Evolutionary conservation across 768 basidiomycete genomes (phyloP), one percentile per base, ranked within the genome.

Genomic region (Tremella fuciformis): DNA sequence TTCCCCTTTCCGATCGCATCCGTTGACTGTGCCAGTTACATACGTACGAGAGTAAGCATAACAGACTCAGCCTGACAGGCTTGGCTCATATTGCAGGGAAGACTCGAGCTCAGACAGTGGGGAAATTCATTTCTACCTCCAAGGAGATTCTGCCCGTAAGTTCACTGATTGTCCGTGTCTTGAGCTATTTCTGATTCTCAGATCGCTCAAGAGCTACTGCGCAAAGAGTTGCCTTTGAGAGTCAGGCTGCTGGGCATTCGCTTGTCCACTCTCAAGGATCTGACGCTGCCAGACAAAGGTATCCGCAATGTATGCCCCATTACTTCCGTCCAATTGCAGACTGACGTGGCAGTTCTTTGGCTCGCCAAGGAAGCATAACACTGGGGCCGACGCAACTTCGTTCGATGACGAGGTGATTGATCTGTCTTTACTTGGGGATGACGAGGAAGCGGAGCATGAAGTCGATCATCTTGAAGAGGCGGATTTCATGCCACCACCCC

Each of bases 191-290:
- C 51, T 66, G 59, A 63, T 44, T 22, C 16, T 9, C 70, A 91
- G 85, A 85, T 84, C 51, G 93, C 91, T 7, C 86, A 86, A 65
- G 88, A 89, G 55, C 81, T 97, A 13, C 80, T 99, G 13, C 80
- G 86, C 57, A 83, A 86, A 7, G 91, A 93, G 75, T 77, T 88
- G 37, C 91, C 91, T 0, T 74, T 93, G 25, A 84, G 82, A 26
- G 78, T 98, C 21, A 83, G 94, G 29, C 80, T 99, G 19, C 87
- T 99, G 63, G 94, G 94, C 4, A 78, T 99, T 24, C 81, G 93
- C 46, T 82, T 94, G 9, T 92, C 89, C 2, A 93, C 89, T 62
- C 78, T 99, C 65, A 89, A 88, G 70, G 94, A 99, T 77, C 77
- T 93, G 26, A 82, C 82, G 57, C 80, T 80, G 6, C 74, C 77